Base-by-base conservation (phyloP, 2,329 filamentous ascomycete genomes). In the Periconia sp. region DNA sequence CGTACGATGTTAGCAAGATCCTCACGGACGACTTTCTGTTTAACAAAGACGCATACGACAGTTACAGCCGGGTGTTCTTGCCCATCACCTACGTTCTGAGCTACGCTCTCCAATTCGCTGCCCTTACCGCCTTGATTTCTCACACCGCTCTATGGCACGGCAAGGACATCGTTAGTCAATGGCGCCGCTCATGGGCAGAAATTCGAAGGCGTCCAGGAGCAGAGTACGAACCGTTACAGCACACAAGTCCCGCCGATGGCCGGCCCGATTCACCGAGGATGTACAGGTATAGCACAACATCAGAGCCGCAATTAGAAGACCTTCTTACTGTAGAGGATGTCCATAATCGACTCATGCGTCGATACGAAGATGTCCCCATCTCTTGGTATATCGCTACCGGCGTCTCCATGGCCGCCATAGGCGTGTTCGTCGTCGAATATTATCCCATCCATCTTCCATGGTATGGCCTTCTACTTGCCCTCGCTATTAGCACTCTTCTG, bases 91-190 rank as follows among this genome's bases (percentile, higher is more conserved):
- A 94, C 67, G 89, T 92, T 18, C 80, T 95, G 41, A 92, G 90
- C 66, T 96, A 95, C 62, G 91, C 88, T 2, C 82, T 95, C 20
- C 91, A 94, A 65, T 95, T 96, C 69, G 91, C 91, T 13, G 89
- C 88, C 1, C 78, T 96, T 18, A 87, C 90, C 20, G 88, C 90
- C 1, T 78, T 95, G 13, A 76, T 96, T 17, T 91, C 90, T 1
- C 91, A 95, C 68, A 95, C 91, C 0, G 78, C 83, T 19, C 90
- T 91, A 66, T 94, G 91, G 90, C 90, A 95, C 64, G 91, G 91
- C 14, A 84, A 82, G 60, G 91, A 94, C 67, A 93, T 95, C 18
- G 87, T 84, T 85, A 84, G 79, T 41, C 90, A 92, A 61, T 91
- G 89, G 82, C 86, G 82, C 62, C 81, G 82, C 57, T 89, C 89